phyloP scores from a whole-genome alignment of 2,329 filamentous ascomycete genomes.

The Colletotrichum nymphaeae region DNA sequence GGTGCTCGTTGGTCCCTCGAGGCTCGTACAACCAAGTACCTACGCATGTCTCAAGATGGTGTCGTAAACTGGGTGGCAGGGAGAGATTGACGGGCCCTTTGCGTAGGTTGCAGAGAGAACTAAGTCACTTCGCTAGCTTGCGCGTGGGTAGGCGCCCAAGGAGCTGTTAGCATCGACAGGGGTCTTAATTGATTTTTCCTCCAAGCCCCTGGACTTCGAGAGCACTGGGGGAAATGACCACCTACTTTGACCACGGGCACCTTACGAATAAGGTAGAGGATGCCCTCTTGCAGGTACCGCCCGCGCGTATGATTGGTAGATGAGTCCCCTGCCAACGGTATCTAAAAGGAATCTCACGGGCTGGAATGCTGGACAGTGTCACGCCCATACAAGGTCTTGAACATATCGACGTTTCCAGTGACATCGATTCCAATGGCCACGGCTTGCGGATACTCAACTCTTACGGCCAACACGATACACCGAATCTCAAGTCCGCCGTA shows the following conservation, averaged over 20 bases:
- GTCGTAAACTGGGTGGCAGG: background rate
- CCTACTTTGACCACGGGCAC: background rate
- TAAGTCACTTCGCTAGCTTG: too few relatives aligned
- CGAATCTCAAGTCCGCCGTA: background rate
- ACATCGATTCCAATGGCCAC: background rate
- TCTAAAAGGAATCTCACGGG: background rate
- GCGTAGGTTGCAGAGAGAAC: too few relatives aligned
- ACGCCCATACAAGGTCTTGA: background rate
- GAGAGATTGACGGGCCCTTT: background rate
- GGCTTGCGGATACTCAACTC: background rate
- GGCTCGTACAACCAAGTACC: background rate
- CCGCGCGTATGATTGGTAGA: background rate
- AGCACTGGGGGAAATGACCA: background rate
- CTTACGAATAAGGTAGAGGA: background rate
- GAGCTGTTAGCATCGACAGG: background rate
- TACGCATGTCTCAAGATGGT: background rate
- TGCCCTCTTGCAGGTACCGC: background rate
- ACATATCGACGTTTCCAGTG: background rate
- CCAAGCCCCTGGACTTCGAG: background rate
- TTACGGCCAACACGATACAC: background rate
- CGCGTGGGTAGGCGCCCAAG: background rate
- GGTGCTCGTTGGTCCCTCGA: too few relatives aligned
- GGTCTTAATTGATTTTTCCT: slow-evolving; percentile 15
- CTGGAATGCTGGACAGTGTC: background rate
- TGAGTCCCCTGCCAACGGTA: background rate